Base-by-base conservation (phyloP, 345 rosid genomes). In the Xanthoceras sorbifolium region DNA sequence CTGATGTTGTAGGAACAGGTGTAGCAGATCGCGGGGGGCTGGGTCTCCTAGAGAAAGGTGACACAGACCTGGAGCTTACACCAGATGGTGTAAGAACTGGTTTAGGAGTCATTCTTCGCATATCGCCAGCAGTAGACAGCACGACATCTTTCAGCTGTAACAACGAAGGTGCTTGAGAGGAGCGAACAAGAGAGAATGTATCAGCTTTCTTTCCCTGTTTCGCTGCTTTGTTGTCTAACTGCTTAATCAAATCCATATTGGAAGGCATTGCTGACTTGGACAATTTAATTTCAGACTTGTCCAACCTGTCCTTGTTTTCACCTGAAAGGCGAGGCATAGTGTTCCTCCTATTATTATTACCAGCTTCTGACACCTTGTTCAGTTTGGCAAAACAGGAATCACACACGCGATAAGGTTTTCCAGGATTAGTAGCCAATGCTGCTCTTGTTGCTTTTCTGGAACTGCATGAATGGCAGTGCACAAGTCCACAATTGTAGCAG, bases 11-110 rank as follows among this genome's bases (percentile, higher is more conserved):
- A 71, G 97, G 97, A 76, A 96, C 88, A 44, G 98, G 98, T 26
- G 99, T 96, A 20, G 93, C 94, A 75, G 94, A 96, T 73, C 97
- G 97, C 59, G 98, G 97, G 26, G 99, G 98, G 74, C 99, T 93
- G 71, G 97, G 86, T 80, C 89, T 93, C 86, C 97, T 88, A 15
- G 98, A 93, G 86, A 96, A 93, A 84, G 97, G 99, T 42, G 99
- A 96, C 74, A 96, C 93, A 0, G 99, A 92, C 85, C 98, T 88
- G 25, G 99, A 96, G 85, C 87, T 93, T 71, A 84, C 91, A 73
- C 93, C 98, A 70, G 97, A 93, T 22, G 91, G 86, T 72, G 89
- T 85, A 54, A 85, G 86, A 67, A 87, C 86, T 57, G 94, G 91
- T 80, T 88, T 93, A 20, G 97, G 97, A 73, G 86, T 85, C 38